Base-by-base conservation (phyloP, 208 protist genomes). In the Leptomonas seymouri region DNA sequence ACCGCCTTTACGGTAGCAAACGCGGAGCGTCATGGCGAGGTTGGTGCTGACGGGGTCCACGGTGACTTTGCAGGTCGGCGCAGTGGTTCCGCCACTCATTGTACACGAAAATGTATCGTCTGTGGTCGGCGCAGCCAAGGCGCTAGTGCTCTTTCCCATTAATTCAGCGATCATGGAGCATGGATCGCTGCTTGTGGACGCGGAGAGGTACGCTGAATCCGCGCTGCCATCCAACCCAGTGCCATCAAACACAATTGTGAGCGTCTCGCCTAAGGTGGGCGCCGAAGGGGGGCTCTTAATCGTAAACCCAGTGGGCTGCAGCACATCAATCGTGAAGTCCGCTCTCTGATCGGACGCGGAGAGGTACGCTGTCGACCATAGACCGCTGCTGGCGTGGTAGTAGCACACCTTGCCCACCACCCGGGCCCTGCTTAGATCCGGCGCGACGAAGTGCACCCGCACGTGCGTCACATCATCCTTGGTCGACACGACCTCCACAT, bases 321-420 rank as follows among this genome's bases (percentile, higher is more conserved):
- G 80, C 15, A 90, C 62, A 27, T 86, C 77, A 42, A 97, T 86
- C 27, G 82, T 88, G 67, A 95, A 95, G 67, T 95, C 89, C 0
- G 80, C 74, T 28, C 14, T 42, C 8, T 44, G 58, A 44, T 56
- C 75, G 45, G 73, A 18, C 18, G 73, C 54, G 27, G 74, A 78
- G 55, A 81, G 78, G 76, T 87, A 90, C 12, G 80, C 86, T 18
- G 75, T 51, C 6, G 87, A 82, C 85, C 86, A 94, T 54, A 93
- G 67, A 20, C 41, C 58, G 18, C 56, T 83, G 9, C 36, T 44
- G 3, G 70, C 46, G 60, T 74, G 80, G 27, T 53, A 76, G 80
- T 97, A 97, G 75, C 93, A 97, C 27, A 97, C 81, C 70, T 64
- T 63, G 11, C 93, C 93, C 27, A 74, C 61, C 34, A 90, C 81